Percentiles rank a stretch among this genome's conserved stretches.
Conservation (phyloP, 441 rosid genomes). For the Mallotus repandus region DNA sequence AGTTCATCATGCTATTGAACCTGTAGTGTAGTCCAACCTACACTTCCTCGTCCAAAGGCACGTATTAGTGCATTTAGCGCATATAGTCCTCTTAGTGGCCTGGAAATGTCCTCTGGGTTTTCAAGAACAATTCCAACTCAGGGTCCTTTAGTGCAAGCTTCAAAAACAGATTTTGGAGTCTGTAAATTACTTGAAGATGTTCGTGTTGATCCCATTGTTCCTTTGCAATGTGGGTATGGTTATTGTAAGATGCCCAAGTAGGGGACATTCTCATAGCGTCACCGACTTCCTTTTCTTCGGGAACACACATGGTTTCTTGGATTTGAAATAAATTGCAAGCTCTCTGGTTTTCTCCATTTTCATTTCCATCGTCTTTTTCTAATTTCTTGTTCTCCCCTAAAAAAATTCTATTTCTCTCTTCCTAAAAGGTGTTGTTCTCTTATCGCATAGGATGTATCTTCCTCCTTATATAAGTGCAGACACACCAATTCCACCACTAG, state of each 20-base stretch:
- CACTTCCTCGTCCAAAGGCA: slow-evolving; percentile 54
- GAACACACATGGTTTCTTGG: no score
- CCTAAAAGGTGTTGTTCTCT: no score
- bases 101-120: slow-evolving; percentile 29
- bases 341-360: no score
- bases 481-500: no score
- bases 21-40: slow-evolving; percentile 25
- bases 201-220: slow-evolving; percentile 49
- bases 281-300: no score
- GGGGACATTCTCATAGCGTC: slow-evolving; percentile 26
- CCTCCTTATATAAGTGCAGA: no score
- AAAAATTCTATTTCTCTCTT: no score
- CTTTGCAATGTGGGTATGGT: slow-evolving; percentile 67
- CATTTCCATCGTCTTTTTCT: no score
- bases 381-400: no score
- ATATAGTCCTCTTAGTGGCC: slow-evolving; percentile 43
- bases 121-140: slow-evolving; percentile 40
- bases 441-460: no score
- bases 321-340: no score
- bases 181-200: slow-evolving; percentile 56
- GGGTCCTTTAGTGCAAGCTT: slow-evolving; percentile 55
- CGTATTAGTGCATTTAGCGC: slow-evolving; percentile 69
- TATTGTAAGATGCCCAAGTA: slow-evolving; percentile 47
- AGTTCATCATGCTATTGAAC: slow-evolving; percentile 20
- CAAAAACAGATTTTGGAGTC: slow-evolving; percentile 43